These are phyloP conservation scores for Daedalea quercina DNA, from an alignment of 768 basidiomycete genomes.

Conservation along the genomic window DNA sequence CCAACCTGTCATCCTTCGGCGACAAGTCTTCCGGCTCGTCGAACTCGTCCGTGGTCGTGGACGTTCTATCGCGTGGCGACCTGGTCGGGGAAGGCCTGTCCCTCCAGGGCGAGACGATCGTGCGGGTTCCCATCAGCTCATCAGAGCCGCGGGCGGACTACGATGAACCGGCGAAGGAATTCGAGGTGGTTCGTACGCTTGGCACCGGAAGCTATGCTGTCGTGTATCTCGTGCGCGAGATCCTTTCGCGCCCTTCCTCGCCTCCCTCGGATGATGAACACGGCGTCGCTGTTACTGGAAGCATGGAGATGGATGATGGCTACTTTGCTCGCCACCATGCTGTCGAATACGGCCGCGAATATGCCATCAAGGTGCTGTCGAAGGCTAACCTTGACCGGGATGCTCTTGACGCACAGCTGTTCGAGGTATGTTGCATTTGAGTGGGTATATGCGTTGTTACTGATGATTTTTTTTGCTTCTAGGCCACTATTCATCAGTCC, in stretches of 20 bases:
- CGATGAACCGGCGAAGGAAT: slow-evolving; percentile 51
- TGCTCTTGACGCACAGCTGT: slow-evolving; percentile 80
- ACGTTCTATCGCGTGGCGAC: slow-evolving; percentile 70
- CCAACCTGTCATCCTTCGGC: slow-evolving; percentile 10
- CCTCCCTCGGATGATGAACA: slow-evolving; percentile 32
- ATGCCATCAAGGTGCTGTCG: slow-evolving; percentile 94
- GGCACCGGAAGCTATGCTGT: slow-evolving; percentile 91
- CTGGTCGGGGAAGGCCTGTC: slow-evolving; percentile 59
- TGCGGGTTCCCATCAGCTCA: slow-evolving; percentile 45
- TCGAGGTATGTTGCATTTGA: slow-evolving; percentile 54
- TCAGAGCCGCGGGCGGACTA: slow-evolving; percentile 26
- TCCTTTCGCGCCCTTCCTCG: slow-evolving; percentile 31
- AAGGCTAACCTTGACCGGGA: slow-evolving; percentile 91
- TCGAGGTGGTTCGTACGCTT: slow-evolving; percentile 80
- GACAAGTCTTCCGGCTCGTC: slow-evolving; percentile 16
- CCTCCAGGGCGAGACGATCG: slow-evolving; percentile 62
- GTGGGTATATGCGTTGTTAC: slow-evolving; percentile 1
- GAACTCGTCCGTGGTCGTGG: slow-evolving; percentile 39
- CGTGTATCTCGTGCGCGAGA: slow-evolving; percentile 86
- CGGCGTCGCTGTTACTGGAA: slow-evolving; percentile 41
- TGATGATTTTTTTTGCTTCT: slow-evolving; percentile 7
- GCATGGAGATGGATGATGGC: slow-evolving; percentile 25
- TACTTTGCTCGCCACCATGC: slow-evolving; percentile 13
- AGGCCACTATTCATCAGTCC: slow-evolving; percentile 94
- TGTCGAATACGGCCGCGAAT: slow-evolving; percentile 63